phyloP scores from a whole-genome alignment of 2,329 filamentous ascomycete species.

The Hypoxylon sp. region DNA sequence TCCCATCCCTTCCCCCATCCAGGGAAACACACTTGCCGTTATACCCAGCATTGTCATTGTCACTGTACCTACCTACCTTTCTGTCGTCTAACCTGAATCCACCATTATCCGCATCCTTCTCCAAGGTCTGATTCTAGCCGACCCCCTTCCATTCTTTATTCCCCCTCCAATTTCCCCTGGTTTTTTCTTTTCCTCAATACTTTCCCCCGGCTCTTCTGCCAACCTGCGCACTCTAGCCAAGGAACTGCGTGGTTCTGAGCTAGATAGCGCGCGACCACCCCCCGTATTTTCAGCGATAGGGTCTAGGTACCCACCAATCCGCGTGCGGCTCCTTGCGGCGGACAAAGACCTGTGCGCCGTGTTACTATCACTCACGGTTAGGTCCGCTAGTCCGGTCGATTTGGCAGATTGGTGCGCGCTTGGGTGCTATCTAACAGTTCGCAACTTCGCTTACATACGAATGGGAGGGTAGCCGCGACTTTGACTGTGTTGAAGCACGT shows the following conservation, averaged over 20 bases:
- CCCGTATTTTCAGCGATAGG: constrained; percentile 39
- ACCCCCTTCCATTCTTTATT: constrained; percentile 46
- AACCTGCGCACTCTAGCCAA: constrained; percentile 43
- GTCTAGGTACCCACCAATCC: constrained; percentile 41
- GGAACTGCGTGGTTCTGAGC: constrained; percentile 37
- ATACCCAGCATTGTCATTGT: constrained; percentile 42
- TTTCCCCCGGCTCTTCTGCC: constrained; percentile 46
- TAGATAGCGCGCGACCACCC: constrained; percentile 42
- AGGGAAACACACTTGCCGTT: constrained; percentile 40
- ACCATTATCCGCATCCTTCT: constrained; percentile 43
- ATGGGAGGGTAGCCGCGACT: constrained; percentile 39
- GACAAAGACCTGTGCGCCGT: constrained; percentile 37
- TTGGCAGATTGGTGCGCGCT: constrained; percentile 29
- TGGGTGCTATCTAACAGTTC: constrained; percentile 34
- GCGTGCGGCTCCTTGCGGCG: constrained; percentile 44
- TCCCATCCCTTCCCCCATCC: constrained; percentile 21
- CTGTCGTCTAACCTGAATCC: constrained; percentile 43
- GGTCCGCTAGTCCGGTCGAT: constrained; percentile 25
- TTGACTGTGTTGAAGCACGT: constrained; percentile 37
- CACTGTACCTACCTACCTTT: constrained; percentile 37
- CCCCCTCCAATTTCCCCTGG: constrained; percentile 32
- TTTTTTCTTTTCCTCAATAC: constrained; percentile 22
- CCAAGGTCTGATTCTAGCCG: constrained; percentile 44
- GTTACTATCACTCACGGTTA: constrained; percentile 36
- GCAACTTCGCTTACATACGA: constrained; percentile 28